These are phyloP conservation scores for Neopestalotiopsis rosae DNA, from an alignment of 2,329 filamentous ascomycete genomes.

Conservation along the genomic window DNA sequence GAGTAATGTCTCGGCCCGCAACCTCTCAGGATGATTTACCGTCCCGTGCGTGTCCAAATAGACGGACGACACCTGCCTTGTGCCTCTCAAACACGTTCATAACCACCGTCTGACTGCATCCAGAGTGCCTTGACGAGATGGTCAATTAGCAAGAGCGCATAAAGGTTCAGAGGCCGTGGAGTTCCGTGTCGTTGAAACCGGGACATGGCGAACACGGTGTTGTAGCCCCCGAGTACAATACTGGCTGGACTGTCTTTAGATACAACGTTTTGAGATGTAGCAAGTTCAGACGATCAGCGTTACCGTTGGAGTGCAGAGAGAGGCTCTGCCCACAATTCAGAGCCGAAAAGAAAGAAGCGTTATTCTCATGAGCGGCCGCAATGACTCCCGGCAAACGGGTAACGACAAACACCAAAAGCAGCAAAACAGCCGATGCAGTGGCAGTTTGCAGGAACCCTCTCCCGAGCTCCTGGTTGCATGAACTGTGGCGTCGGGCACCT, in stretches of 20 bases:
- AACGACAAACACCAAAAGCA: background rate
- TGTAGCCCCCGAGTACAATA: too few species aligned
- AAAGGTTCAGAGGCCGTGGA: background rate
- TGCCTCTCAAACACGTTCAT: background rate
- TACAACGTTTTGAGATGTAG: too few species aligned
- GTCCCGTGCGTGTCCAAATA: background rate
- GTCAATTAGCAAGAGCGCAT: background rate
- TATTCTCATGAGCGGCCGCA: too few species aligned
- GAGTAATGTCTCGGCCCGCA: background rate
- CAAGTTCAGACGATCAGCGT: too few species aligned
- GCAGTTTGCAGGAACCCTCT: background rate
- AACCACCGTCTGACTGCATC: too few species aligned
- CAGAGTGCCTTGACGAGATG: background rate
- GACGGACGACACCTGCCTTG: background rate
- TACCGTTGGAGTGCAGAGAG: too few species aligned
- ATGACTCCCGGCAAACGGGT: background rate
- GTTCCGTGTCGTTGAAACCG: background rate
- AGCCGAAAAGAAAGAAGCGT: too few species aligned
- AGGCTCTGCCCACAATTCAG: too few species aligned
- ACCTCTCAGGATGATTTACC: background rate
- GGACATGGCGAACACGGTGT: background rate
- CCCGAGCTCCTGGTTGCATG: background rate
- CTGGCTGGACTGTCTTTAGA: too few species aligned
- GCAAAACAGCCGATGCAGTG: background rate
- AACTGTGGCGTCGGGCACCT: slow-evolving; percentile 4